phyloP scores from a whole-genome alignment of 495 filamentous ascomycete species.

The Hypoxylon subgilvum region DNA sequence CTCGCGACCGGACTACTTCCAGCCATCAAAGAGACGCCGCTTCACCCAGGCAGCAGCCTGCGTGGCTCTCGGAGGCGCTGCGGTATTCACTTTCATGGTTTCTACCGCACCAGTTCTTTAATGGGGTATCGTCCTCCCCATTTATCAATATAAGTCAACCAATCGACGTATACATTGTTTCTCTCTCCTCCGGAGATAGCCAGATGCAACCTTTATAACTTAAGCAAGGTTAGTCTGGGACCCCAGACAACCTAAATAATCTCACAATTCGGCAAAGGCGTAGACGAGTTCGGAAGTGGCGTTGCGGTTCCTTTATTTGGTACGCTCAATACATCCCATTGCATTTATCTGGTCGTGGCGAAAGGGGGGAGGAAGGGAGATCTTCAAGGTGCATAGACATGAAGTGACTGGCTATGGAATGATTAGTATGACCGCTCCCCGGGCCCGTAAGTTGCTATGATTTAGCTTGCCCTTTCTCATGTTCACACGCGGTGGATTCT shows the following conservation, averaged over 20 bases:
- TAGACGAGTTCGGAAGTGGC: slow-evolving; percentile 14
- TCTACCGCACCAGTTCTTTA: slow-evolving; percentile 42
- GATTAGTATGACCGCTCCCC: no score
- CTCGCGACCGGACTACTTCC: slow-evolving; percentile 5
- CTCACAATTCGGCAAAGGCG: slow-evolving; percentile 5
- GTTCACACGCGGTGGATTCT: no score
- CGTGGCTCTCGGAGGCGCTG: slow-evolving; percentile 43
- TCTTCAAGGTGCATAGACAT: background rate
- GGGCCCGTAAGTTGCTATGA: no score
- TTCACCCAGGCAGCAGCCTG: slow-evolving; percentile 40
- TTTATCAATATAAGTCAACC: no score
- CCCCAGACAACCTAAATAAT: no score
- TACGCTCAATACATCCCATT: slow-evolving; percentile 8
- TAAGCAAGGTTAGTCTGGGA: no score
- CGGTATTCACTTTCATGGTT: slow-evolving; percentile 43
- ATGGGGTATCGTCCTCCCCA: background rate
- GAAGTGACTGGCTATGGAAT: background rate
- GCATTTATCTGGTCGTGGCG: slow-evolving; percentile 14
- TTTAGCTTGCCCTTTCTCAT: no score
- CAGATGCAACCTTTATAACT: no score
- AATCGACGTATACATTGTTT: no score
- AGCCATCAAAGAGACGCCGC: slow-evolving; percentile 41
- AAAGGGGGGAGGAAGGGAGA: slow-evolving; percentile 2
- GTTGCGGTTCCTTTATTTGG: slow-evolving; percentile 29
- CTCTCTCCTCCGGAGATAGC: no score